Conservation (phyloP, 805 yeast genomes). For the Candida mattraensis region DNA sequence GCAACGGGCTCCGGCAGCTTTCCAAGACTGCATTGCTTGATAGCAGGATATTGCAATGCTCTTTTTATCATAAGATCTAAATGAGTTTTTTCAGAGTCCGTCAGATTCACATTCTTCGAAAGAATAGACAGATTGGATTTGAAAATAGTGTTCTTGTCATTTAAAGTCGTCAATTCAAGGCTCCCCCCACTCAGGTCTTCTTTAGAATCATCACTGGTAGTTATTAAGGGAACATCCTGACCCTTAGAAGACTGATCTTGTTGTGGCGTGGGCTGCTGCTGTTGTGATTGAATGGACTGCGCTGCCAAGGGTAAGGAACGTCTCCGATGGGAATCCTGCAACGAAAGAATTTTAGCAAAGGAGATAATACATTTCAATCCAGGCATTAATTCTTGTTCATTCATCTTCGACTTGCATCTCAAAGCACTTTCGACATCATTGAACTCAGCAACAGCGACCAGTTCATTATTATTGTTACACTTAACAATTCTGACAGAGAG, state of each 20-base stretch:
- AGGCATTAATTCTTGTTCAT: slow-evolving; percentile 79
- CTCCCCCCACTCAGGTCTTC: slow-evolving; percentile 13
- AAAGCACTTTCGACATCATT: slow-evolving; percentile 71
- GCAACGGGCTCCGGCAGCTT: slow-evolving; percentile 74
- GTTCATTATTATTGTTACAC: slow-evolving; percentile 32
- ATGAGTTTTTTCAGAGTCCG: slow-evolving; percentile 45
- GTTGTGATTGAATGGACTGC: slow-evolving; percentile 9
- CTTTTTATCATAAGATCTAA: slow-evolving; percentile 45
- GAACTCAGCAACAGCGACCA: slow-evolving; percentile 69
- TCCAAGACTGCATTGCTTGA: slow-evolving; percentile 54
- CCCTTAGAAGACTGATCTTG: too few species aligned
- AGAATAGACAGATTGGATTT: slow-evolving; percentile 18
- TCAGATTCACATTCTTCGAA: slow-evolving; percentile 30
- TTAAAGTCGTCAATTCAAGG: slow-evolving; percentile 20
- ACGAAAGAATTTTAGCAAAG: slow-evolving; percentile 68
- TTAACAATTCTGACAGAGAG: slow-evolving; percentile 60
- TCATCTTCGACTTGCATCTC: slow-evolving; percentile 72
- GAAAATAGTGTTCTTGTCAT: slow-evolving; percentile 24
- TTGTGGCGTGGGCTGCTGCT: slow-evolving; percentile 7
- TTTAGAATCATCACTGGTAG: slow-evolving; percentile 16
- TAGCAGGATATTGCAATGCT: slow-evolving; percentile 45
- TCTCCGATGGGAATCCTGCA: too few species aligned
- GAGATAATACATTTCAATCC: slow-evolving; percentile 77
- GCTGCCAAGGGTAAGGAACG: too few species aligned
- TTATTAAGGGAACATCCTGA: slow-evolving; percentile 12